Evolutionary conservation across 2,329 filamentous ascomycete genomes (phyloP).

Genomic region (Penicillium sp.): DNA sequence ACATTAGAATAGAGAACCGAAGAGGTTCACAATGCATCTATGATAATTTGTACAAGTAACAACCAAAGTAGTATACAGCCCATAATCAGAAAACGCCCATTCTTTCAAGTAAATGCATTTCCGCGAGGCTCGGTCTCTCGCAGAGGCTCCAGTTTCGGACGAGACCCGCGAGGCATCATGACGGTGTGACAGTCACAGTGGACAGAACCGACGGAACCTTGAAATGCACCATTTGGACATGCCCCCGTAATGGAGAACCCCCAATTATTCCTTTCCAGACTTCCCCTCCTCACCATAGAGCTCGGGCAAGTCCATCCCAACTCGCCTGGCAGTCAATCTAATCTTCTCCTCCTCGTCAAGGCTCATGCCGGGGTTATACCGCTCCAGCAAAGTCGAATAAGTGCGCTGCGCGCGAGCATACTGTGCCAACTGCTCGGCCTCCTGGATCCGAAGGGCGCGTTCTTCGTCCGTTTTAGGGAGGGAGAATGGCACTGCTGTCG

Average conservation of each 20-base stretch:
- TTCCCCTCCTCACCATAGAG: conserved; percentile 27
- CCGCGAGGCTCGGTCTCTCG: not conserved
- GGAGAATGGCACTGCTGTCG: conserved; percentile 15
- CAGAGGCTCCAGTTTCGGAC: not conserved
- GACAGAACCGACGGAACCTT: too few relatives aligned
- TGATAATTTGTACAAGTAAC: not conserved
- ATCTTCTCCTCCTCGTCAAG: conserved; percentile 84
- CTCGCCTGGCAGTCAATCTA: conserved; percentile 75
- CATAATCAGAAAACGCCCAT: not conserved
- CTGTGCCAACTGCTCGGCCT: conserved; percentile 74
- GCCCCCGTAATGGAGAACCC: not conserved
- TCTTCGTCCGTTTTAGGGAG: conserved; percentile 11
- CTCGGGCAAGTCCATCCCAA: conserved; percentile 82
- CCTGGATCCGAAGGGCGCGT: conserved; percentile 36
- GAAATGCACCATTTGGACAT: not conserved
- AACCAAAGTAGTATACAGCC: conserved; percentile 6
- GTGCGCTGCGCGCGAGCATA: conserved; percentile 83
- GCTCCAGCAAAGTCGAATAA: conserved; percentile 77
- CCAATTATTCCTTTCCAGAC: not conserved
- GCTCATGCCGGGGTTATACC: conserved; percentile 90
- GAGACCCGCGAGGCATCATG: not conserved
- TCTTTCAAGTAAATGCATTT: not conserved
- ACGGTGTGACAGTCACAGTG: not conserved
- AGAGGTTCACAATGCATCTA: not conserved
- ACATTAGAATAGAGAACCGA: not conserved